Base-by-base conservation (phyloP, 169 alveolate species). In the Eimeria brunetti region DNA sequence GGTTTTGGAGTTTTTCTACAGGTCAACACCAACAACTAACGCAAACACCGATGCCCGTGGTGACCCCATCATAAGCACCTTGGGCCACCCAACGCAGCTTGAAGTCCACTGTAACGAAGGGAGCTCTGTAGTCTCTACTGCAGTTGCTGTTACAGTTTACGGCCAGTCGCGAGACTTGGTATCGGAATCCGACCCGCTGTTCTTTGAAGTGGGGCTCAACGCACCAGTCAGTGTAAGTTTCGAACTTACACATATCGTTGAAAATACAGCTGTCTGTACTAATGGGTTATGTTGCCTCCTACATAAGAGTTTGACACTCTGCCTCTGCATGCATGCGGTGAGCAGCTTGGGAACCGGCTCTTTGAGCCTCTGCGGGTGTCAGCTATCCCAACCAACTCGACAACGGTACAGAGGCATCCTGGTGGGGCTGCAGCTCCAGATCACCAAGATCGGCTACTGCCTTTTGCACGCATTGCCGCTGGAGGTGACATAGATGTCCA, bases 101-200 rank as follows among this genome's bases (percentile, higher is more conserved):
- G 27, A 84, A 9, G 44, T 14, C 93, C 44, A 46, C 81, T n/a
- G 76, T 33, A 58, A 44, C 20, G 93, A 46, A 30, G 1, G 20
- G 46, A 64, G 81, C 81, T 44, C 30, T 33, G 58, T 33, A 33
- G 91, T 64, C 53, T 62, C 80, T 27, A 64, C 83, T 86, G 96
- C 96, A 18, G 44, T 93, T 11, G 96, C 96, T 51, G 96, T 93
- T 24, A 93, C 96, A 33, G 80, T 93, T 38, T 93, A 93, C 16
- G 96, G 96, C 51, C 76, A 93, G 80, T 67, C 91, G 53, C 78
- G 96, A 33, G 84, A 83, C 49, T 71, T 93, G 56, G 51, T 81
- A 62, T 46, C 96, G 9, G 96, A 93, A 41, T 36, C 96, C 0
- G 96, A 93, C 51, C 96, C 96, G 18, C 76, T 93, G 44, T 93